These are phyloP conservation scores for Immersiporthe knoxdaviesiana DNA, from an alignment of 2,329 filamentous ascomycete genomes.

Conservation along the genomic window DNA sequence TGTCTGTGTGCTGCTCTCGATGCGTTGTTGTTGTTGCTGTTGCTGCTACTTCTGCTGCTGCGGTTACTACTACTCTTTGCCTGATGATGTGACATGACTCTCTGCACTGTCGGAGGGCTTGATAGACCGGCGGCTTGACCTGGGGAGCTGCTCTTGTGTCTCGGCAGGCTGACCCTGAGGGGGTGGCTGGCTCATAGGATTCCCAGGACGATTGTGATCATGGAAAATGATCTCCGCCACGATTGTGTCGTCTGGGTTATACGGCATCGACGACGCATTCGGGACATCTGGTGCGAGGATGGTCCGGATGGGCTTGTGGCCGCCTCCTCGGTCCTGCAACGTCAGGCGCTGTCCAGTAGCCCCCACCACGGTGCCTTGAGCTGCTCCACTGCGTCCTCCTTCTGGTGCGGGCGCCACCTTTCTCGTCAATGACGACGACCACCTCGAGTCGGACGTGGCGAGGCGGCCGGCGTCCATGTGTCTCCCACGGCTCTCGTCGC, in stretches of 20 bases:
- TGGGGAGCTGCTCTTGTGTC: neutral
- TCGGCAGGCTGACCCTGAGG: constrained; percentile 3
- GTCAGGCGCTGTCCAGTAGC: neutral
- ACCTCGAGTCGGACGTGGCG: neutral
- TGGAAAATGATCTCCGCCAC: constrained; percentile 25
- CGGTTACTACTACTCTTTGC: neutral
- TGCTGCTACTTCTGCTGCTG: too few species aligned
- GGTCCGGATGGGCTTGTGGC: constrained; percentile 4
- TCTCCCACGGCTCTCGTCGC: constrained; percentile 16
- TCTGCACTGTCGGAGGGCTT: neutral
- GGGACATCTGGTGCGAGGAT: neutral
- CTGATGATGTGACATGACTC: neutral
- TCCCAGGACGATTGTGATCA: neutral
- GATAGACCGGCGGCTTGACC: neutral
- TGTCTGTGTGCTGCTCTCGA: neutral
- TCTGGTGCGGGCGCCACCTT: neutral
- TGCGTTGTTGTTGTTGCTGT: neutral
- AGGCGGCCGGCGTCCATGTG: neutral
- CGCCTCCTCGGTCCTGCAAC: constrained; percentile 1
- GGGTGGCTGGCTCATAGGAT: neutral
- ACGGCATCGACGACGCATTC: neutral
- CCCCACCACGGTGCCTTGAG: neutral
- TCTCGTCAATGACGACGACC: neutral
- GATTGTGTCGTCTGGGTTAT: constrained; percentile 21
- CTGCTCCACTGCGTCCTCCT: neutral